Base-by-base conservation (phyloP, 805 yeast species). In the Yamadazyma laniorum region DNA sequence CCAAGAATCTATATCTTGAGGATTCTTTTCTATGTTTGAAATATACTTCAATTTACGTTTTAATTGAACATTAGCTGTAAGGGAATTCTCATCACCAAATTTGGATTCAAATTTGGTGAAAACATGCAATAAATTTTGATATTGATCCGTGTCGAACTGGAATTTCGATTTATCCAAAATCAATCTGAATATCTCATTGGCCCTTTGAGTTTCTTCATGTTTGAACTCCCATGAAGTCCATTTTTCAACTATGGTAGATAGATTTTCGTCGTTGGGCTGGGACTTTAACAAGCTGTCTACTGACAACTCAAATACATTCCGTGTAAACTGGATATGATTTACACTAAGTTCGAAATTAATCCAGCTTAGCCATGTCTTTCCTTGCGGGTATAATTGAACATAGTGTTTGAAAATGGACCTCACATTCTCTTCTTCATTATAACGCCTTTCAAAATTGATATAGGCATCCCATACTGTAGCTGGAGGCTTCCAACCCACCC, bases 401-500 rank as follows among this genome's bases (percentile, higher is more conserved):
- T 77, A 82, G 36, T 77, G 64, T 32, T 72, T 68, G 58, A 66
- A 89, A 0, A 89, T 60, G 2, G 62, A 53, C 43, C 96, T 59
- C 3, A 73, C 86, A 30, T 79, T 77, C 14, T 66, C 72, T 16
- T 48, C 47, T 41, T 80, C 80, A 17, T 70, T 72, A 50, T 84
- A 81, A 35, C 96, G 65, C 35, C 66, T 73, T 56, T 87, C 95
- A 62, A 88, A 80, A 37, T 75, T 76, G 18, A 87, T 65, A 52
- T 75, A 90, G 3, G 90, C 76, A 35, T 72, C 75, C 93, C 95
- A 90, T 0, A 85, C 93, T 9, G 71, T 63, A 3, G 52, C 51
- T 8, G 64, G 66, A 0, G 96, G 96, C 44, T 77, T 78, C 88
- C 95, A 85, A 18, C 67, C 63, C 35, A 85, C 63, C 99, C 99